Conservation (phyloP, 495 filamentous ascomycete species). For the Cercophora sp. region DNA sequence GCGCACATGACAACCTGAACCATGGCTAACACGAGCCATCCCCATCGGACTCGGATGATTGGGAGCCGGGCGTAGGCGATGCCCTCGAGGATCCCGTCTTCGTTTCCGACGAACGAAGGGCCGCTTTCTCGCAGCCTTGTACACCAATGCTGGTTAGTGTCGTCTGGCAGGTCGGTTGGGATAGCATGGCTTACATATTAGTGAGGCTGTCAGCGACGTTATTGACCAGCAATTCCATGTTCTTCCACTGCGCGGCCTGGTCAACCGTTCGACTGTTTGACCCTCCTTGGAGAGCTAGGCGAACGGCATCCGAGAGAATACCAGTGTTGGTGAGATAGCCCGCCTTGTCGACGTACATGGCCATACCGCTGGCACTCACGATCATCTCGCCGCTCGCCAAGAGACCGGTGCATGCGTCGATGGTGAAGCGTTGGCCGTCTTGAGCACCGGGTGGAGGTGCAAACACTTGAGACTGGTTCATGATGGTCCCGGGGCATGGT, state of each 20-base stretch:
- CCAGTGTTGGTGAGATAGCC: not conserved
- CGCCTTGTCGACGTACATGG: not conserved
- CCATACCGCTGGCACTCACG: not conserved
- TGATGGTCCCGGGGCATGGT: not conserved
- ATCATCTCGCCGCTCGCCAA: not conserved
- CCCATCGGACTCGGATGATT: not conserved
- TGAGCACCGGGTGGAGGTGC: not conserved
- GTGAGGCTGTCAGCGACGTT: not conserved
- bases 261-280: not conserved
- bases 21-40: not conserved
- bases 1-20: not conserved
- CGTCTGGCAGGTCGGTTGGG: not conserved
- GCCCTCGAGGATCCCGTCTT: not conserved
- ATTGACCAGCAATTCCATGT: not conserved
- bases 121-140: not conserved
- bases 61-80: not conserved
- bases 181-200: not conserved
- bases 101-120: not conserved
- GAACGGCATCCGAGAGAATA: not conserved
- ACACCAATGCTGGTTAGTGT: not conserved
- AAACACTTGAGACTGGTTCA: not conserved
- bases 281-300: not conserved
- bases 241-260: not conserved
- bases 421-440: not conserved
- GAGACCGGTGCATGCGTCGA: not conserved